Conservation (phyloP, 148 eudicot genomes). For the Chenopodium formosanum region DNA sequence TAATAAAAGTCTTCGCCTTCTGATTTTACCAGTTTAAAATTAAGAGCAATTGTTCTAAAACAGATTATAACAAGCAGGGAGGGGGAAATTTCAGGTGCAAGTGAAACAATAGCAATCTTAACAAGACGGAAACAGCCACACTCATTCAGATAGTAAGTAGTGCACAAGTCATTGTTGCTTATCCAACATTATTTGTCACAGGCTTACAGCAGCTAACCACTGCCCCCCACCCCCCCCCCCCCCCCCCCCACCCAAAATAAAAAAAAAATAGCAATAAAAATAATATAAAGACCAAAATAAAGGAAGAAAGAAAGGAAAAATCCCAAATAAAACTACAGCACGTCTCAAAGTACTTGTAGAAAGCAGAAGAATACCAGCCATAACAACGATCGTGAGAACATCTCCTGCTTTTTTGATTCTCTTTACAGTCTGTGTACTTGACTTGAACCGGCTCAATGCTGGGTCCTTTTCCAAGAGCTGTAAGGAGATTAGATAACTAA, state of each 20-base stretch:
- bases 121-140: not conserved
- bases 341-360: slow-evolving; percentile 2
- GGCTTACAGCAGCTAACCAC: too few relatives aligned
- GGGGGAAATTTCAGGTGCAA: not conserved
- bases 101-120: not conserved
- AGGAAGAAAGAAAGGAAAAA: not conserved
- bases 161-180: not conserved
- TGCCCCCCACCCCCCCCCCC: not conserved
- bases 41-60: not conserved
- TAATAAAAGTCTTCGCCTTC: not conserved
- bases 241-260: not conserved
- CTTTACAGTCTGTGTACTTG: slow-evolving; percentile 56
- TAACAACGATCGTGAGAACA: slow-evolving; percentile 72
- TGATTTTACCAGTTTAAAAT: not conserved
- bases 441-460: slow-evolving; percentile 73
- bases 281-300: not conserved
- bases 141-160: not conserved
- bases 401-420: slow-evolving; percentile 67
- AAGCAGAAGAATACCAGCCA: slow-evolving; percentile 65
- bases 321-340: not conserved
- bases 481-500: slow-evolving; percentile 23
- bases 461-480: slow-evolving; percentile 89
- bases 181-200: not conserved
- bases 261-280: not conserved
- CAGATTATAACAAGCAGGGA: not conserved